Evolutionary conservation across 345 rosid species (phyloP).

Genomic region (Acer campestre): DNA sequence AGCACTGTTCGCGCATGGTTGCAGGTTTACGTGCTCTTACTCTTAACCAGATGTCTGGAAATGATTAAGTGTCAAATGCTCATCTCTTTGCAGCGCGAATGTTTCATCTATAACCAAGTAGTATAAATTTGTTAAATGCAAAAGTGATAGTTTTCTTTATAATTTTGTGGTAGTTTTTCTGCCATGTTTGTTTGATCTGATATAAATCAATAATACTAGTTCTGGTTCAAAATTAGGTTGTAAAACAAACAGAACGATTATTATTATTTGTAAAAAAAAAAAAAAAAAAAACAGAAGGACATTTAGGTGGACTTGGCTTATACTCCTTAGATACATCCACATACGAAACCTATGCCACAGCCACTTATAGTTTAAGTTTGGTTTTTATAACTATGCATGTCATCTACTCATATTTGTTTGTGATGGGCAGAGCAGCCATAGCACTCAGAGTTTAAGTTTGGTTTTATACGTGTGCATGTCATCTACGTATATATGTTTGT

Average conservation of each 20-base stretch:
- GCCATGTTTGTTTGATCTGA: background rate
- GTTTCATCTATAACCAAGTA: background rate
- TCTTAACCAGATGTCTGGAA: background rate
- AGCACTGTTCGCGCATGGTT: constrained; percentile 68
- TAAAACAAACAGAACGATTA: background rate
- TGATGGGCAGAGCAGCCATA: background rate
- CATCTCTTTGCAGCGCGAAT: background rate
- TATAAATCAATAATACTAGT: background rate
- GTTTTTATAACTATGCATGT: background rate
- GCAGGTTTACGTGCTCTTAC: constrained; percentile 38
- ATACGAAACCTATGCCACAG: background rate
- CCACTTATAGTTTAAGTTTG: background rate
- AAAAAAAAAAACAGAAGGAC: too few relatives aligned
- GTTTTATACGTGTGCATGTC: background rate
- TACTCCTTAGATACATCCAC: background rate
- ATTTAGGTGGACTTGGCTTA: background rate
- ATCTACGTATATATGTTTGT: background rate
- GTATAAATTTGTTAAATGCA: background rate
- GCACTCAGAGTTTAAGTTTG: too few relatives aligned
- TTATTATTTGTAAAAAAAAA: too few relatives aligned
- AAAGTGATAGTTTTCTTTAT: background rate
- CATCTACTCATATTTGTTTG: background rate
- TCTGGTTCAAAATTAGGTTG: background rate
- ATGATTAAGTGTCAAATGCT: background rate
- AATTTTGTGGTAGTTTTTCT: background rate